phyloP scores from a whole-genome alignment of 2,329 filamentous ascomycete species.

The Catunica adiposa region DNA sequence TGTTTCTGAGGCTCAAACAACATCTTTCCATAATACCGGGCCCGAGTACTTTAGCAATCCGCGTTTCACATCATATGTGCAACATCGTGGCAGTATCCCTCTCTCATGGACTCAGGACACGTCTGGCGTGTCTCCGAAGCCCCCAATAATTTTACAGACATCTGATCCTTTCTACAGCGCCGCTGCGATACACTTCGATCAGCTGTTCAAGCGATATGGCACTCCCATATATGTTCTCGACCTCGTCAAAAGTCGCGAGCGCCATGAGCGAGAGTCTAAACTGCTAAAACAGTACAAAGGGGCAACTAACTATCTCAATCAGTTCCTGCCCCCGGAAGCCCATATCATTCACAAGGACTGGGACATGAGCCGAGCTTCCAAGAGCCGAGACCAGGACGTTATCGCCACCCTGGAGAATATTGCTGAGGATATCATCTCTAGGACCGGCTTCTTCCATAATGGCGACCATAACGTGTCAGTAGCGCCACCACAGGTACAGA shows the following conservation, averaged over 20 bases:
- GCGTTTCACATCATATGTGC: constrained; percentile 88
- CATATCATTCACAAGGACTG: constrained; percentile 90
- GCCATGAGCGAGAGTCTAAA: constrained; percentile 81
- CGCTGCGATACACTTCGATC: constrained; percentile 85
- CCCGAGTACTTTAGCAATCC: constrained; percentile 74
- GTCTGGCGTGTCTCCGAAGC: constrained; percentile 87
- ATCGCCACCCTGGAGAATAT: constrained; percentile 83
- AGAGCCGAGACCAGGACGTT: constrained; percentile 81
- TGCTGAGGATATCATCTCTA: constrained; percentile 68
- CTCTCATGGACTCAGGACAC: constrained; percentile 96
- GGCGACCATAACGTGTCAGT: constrained; percentile 51
- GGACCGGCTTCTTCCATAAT: constrained; percentile 90
- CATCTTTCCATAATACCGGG: constrained; percentile 85
- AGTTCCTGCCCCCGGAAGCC: constrained; percentile 68
- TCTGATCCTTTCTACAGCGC: constrained; percentile 91
- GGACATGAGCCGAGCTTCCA: constrained; percentile 95
- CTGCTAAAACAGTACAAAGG: constrained; percentile 73
- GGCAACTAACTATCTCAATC: constrained; percentile 82
- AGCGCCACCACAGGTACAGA: constrained; percentile 51
- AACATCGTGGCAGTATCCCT: constrained; percentile 91
- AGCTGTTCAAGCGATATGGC: constrained; percentile 85
- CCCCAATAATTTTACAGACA: constrained; percentile 88
- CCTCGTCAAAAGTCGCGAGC: constrained; percentile 74
- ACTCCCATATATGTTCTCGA: constrained; percentile 85
- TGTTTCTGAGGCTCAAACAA: constrained; percentile 83